phyloP scores from a whole-genome alignment of 2,329 filamentous ascomycete species.

The Fusarium burgessii region DNA sequence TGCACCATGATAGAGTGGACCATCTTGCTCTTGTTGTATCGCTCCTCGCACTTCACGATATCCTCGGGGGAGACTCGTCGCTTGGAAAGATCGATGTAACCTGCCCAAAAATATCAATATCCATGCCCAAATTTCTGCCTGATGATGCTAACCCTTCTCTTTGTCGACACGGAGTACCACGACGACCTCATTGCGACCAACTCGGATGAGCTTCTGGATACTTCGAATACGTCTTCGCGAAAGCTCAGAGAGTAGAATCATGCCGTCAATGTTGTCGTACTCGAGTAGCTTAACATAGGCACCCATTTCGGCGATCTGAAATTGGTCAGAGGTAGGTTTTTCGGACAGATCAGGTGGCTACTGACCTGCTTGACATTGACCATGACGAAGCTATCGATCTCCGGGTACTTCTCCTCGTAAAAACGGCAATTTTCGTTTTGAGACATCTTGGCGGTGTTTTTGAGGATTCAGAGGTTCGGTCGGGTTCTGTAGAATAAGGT shows the following conservation, averaged over 20 bases:
- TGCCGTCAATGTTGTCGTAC: slow-evolving; percentile 99
- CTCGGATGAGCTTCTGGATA: slow-evolving; percentile 99
- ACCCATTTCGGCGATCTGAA: slow-evolving; percentile 98
- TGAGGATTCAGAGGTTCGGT: slow-evolving; percentile 40
- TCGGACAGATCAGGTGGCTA: slow-evolving; percentile 29
- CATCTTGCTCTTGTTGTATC: slow-evolving; percentile 99
- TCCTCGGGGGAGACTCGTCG: slow-evolving; percentile 97
- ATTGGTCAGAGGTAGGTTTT: slow-evolving; percentile 36
- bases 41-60: slow-evolving; percentile 97
- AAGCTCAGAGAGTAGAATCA: slow-evolving; percentile 98
- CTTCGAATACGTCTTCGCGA: slow-evolving; percentile 97
- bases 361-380: slow-evolving; percentile 97
- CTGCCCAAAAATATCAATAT: slow-evolving; percentile 45
- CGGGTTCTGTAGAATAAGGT: slow-evolving; percentile 44
- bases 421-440: slow-evolving; percentile 91
- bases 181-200: slow-evolving; percentile 97
- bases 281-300: slow-evolving; percentile 99
- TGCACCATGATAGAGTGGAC: slow-evolving; percentile 99
- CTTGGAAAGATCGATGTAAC: slow-evolving; percentile 99
- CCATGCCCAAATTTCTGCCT: slow-evolving; percentile 36
- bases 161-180: slow-evolving; percentile 99
- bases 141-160: slow-evolving; percentile 80
- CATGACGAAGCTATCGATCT: slow-evolving; percentile 99
- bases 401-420: slow-evolving; percentile 93
- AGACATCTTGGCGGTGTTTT: slow-evolving; percentile 79